Conservation (phyloP, 306 rosid genomes). For the Senna siamea region DNA sequence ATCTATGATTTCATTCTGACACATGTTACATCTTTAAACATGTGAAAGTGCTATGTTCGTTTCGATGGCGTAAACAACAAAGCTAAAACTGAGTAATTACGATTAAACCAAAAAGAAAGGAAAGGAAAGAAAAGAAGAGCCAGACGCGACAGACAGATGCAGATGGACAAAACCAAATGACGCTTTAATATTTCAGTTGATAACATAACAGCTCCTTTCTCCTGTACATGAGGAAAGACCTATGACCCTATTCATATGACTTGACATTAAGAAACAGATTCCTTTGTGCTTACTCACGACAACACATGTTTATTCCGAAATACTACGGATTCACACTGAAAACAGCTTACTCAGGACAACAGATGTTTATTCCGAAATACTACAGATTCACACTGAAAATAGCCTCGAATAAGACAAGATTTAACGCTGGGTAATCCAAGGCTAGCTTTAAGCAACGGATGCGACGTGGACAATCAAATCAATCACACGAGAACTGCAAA, state of each 20-base stretch:
- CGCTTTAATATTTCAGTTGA: slow-evolving; percentile 15
- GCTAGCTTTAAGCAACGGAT: slow-evolving; percentile 49
- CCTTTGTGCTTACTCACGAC: slow-evolving; percentile 31
- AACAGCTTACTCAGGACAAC: slow-evolving; percentile 30
- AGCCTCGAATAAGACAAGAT: slow-evolving; percentile 34
- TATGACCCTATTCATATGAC: neutral
- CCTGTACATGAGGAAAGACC: slow-evolving; percentile 34
- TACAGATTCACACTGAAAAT: slow-evolving; percentile 4
- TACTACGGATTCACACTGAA: neutral
- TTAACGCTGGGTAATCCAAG: slow-evolving; percentile 32
- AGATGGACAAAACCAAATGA: slow-evolving; percentile 5
- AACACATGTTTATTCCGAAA: slow-evolving; percentile 40
- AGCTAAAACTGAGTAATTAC: neutral
- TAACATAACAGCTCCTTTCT: slow-evolving; percentile 1
- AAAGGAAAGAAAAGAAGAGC: neutral
- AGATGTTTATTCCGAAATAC: slow-evolving; percentile 35
- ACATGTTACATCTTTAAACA: neutral
- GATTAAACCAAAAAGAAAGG: neutral
- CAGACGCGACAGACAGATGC: no score
- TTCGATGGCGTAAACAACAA: neutral
- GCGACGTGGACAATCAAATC: slow-evolving; percentile 86
- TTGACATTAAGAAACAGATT: neutral
- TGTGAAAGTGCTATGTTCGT: neutral
- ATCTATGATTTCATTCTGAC: neutral
- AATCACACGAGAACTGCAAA: slow-evolving; percentile 84